Conservation (phyloP, 176 grass and related monocot genomes). For the Oryza glaberrima region DNA sequence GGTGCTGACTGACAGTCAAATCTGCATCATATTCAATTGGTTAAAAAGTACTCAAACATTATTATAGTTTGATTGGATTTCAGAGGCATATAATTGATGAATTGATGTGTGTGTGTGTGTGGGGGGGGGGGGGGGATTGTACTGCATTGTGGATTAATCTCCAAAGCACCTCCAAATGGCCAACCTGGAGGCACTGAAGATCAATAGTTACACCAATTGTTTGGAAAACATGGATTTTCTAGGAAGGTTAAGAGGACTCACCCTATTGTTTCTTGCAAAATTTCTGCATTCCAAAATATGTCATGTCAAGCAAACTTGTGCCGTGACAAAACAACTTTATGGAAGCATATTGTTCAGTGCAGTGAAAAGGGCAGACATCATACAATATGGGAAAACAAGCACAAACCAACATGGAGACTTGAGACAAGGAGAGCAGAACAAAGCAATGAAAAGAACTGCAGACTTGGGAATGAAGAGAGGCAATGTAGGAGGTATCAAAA, state of each 20-base stretch:
- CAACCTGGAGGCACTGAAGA: neutral
- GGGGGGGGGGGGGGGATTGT: neutral
- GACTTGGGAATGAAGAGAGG: neutral
- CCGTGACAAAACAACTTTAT: neutral
- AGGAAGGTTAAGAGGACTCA: neutral
- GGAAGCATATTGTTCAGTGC: constrained; percentile 1
- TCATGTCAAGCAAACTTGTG: neutral
- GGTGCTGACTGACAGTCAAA: constrained; percentile 23
- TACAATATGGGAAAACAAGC: neutral
- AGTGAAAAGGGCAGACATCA: neutral
- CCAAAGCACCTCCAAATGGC: neutral
- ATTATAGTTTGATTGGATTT: neutral
- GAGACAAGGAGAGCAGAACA: neutral
- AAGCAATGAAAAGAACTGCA: neutral
- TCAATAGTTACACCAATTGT: neutral
- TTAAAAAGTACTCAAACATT: neutral
- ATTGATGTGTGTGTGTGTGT: neutral
- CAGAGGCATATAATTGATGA: neutral
- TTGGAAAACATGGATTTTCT: neutral
- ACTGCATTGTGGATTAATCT: neutral
- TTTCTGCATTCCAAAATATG: neutral
- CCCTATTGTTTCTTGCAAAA: neutral
- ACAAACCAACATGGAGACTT: neutral
- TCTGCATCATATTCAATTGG: neutral
- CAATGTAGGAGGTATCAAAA: neutral